These are phyloP conservation scores for Salix dunnii DNA, from an alignment of 345 rosid genomes.

Conservation along the genomic window DNA sequence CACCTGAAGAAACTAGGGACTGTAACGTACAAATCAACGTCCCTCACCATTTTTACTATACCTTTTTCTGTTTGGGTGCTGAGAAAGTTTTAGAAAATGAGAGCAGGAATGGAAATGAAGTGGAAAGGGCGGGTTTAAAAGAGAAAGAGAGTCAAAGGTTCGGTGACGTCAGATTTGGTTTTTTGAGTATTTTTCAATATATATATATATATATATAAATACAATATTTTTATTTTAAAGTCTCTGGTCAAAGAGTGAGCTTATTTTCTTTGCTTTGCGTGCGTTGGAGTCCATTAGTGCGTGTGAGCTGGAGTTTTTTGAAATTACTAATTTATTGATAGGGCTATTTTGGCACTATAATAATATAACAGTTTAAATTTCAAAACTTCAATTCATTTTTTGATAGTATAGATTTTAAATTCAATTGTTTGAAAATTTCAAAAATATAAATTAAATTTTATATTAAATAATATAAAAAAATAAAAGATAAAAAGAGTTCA, in stretches of 20 bases:
- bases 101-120: conserved; percentile 4
- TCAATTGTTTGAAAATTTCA: too few relatives aligned
- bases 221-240: background rate
- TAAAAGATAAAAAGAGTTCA: too few relatives aligned
- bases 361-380: too few relatives aligned
- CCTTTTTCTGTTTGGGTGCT: conserved; percentile 15
- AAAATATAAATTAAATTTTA: too few relatives aligned
- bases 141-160: conserved; percentile 45
- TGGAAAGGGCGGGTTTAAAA: conserved; percentile 38
- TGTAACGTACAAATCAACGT: conserved; percentile 59
- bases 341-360: too few relatives aligned
- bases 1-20: conserved; percentile 79
- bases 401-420: too few relatives aligned
- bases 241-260: conserved; percentile 40
- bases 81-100: conserved; percentile 19
- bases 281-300: background rate
- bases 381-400: too few relatives aligned
- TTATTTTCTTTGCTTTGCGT: background rate
- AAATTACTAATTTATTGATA: too few relatives aligned
- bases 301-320: background rate
- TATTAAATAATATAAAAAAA: too few relatives aligned
- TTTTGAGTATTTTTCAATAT: conserved; percentile 1
- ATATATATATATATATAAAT: background rate
- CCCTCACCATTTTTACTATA: conserved; percentile 41
- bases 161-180: conserved; percentile 44